These are phyloP conservation scores for Brassica nigra DNA, from an alignment of 345 rosid genomes.

Conservation along the genomic window DNA sequence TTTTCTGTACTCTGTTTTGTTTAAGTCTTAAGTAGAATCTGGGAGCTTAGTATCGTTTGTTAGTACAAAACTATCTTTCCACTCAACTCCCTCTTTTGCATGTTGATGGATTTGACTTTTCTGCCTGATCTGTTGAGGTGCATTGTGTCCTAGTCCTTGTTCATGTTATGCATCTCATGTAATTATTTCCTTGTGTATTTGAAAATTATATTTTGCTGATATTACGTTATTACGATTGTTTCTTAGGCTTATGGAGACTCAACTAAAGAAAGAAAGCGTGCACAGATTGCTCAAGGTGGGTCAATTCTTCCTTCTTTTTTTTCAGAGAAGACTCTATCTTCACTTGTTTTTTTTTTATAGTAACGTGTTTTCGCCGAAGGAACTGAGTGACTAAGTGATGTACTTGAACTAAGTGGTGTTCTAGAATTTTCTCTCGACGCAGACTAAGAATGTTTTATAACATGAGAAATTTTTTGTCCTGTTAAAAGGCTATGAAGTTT, in stretches of 20 bases:
- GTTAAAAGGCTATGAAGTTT: constrained; percentile 4
- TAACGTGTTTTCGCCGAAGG: not conserved
- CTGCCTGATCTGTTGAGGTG: constrained; percentile 7
- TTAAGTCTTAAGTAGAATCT: not conserved
- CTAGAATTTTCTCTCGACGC: not conserved
- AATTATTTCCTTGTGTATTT: constrained; percentile 9
- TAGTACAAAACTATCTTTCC: not conserved
- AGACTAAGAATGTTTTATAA: not conserved
- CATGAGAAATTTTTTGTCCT: constrained; percentile 11
- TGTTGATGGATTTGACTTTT: not conserved
- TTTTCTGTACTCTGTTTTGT: not conserved
- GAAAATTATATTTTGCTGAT: constrained; percentile 28
- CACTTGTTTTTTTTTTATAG: not conserved
- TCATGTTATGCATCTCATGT: constrained; percentile 8
- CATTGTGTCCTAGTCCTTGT: constrained; percentile 3
- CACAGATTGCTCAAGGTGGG: constrained; percentile 95
- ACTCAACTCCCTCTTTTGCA: not conserved
- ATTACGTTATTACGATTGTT: constrained; percentile 7
- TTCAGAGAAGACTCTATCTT: not conserved
- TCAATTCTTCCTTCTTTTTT: constrained; percentile 1
- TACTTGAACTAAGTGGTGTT: not conserved
- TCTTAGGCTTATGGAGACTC: constrained; percentile 89
- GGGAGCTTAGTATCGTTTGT: not conserved
- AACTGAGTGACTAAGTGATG: not conserved
- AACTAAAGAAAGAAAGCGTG: constrained; percentile 90